These are phyloP conservation scores for Phytopythium sindhum DNA, from an alignment of 352 stramenopile genomes.

Conservation along the genomic window DNA sequence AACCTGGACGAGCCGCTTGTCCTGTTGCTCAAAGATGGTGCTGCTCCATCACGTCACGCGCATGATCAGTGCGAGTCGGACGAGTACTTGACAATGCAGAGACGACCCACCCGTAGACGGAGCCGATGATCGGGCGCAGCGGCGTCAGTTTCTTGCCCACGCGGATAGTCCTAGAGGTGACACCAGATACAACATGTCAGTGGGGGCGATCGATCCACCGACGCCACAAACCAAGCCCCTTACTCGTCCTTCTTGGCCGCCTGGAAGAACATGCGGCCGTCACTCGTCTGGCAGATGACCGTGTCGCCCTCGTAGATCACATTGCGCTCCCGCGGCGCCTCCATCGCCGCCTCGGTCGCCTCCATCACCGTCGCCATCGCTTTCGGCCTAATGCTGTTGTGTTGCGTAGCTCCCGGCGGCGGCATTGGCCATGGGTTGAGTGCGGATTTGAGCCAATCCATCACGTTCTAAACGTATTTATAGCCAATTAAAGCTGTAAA, in stretches of 20 bases:
- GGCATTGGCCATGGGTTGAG: neutral
- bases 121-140: conserved; percentile 70
- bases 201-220: neutral
- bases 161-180: conserved; percentile 45
- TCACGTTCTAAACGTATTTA: neutral
- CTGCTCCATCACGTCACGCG: conserved; percentile 14
- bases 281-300: conserved; percentile 84
- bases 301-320: conserved; percentile 86
- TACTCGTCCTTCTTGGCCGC: conserved; percentile 66
- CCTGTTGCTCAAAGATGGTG: conserved; percentile 81
- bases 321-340: conserved; percentile 41
- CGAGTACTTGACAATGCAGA: neutral
- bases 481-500: neutral
- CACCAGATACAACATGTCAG: neutral
- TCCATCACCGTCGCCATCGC: conserved; percentile 6
- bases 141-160: conserved; percentile 78
- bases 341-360: neutral
- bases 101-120: conserved; percentile 33
- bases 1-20: conserved; percentile 74
- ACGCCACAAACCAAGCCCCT: conserved; percentile 3
- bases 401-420: neutral
- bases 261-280: conserved; percentile 86
- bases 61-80: neutral
- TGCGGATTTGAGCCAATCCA: conserved; percentile 13
- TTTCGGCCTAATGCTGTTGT: neutral